These are phyloP conservation scores for Physcia stellaris DNA, from an alignment of 495 filamentous ascomycete species.

Conservation along the genomic window DNA sequence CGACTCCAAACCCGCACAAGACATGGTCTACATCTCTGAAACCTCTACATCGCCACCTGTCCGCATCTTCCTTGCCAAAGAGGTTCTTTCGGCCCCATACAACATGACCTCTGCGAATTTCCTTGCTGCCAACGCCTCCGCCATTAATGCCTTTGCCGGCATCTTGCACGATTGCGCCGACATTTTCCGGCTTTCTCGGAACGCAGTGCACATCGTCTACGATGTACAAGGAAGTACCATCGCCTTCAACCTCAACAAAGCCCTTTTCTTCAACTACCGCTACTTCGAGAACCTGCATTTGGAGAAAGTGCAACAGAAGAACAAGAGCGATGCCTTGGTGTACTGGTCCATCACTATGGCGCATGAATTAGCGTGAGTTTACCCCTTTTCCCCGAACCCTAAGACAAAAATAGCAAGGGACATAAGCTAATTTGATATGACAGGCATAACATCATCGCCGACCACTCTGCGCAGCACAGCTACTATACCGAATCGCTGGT, in stretches of 20 bases:
- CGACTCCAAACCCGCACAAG: constrained; percentile 64
- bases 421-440: no score
- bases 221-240: constrained; percentile 68
- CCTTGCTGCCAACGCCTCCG: constrained; percentile 43
- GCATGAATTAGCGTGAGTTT: constrained; percentile 61
- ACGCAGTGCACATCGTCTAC: constrained; percentile 71
- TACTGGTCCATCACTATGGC: constrained; percentile 91
- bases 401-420: neutral
- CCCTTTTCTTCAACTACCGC: constrained; percentile 84
- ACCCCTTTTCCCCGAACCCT: neutral
- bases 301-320: constrained; percentile 25
- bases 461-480: neutral
- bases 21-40: constrained; percentile 62
- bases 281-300: constrained; percentile 75
- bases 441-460: neutral
- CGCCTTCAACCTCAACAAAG: constrained; percentile 79
- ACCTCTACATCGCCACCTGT: constrained; percentile 56
- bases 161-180: constrained; percentile 55
- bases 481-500: constrained; percentile 29
- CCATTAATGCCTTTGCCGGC: constrained; percentile 55
- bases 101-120: constrained; percentile 34
- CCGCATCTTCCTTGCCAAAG: constrained; percentile 54
- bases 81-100: constrained; percentile 26
- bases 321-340: constrained; percentile 45
- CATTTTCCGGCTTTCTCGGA: constrained; percentile 50